Conservation (phyloP, 192 early-diverging fungal genomes). For the Mortierella alpina region DNA sequence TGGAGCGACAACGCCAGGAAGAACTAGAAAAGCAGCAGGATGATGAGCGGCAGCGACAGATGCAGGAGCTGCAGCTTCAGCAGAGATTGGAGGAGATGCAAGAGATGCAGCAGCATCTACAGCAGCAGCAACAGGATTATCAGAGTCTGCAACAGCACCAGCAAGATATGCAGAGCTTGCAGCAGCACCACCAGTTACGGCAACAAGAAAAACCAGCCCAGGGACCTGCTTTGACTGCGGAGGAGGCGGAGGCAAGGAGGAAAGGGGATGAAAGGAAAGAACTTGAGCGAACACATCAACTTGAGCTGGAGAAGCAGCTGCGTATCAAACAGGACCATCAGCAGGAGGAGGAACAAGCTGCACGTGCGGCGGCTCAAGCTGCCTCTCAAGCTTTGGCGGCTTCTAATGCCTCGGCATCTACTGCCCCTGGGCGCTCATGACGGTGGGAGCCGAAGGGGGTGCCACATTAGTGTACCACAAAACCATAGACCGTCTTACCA, state of each 20-base stretch:
- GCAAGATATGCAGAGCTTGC: neutral
- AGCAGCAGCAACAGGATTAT: constrained; percentile 4
- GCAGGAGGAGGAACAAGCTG: neutral
- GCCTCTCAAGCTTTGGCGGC: neutral
- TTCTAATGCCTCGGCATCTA: no score
- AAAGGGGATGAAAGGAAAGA: constrained; percentile 15
- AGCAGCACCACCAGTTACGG: constrained; percentile 1
- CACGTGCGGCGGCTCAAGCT: neutral
- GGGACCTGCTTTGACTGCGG: constrained; percentile 9
- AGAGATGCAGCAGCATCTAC: constrained; percentile 6
- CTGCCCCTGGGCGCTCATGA: no score
- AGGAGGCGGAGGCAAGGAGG: constrained; percentile 6
- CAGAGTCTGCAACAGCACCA: neutral
- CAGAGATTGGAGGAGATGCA: constrained; percentile 22
- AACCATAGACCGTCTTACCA: no score
- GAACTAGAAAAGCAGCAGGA: constrained; percentile 17
- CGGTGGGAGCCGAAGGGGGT: no score
- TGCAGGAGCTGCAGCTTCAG: constrained; percentile 22
- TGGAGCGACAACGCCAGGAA: constrained; percentile 34
- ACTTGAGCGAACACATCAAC: constrained; percentile 21
- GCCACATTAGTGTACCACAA: no score
- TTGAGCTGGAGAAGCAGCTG: constrained; percentile 40
- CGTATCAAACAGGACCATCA: constrained; percentile 26
- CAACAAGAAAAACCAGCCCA: neutral
- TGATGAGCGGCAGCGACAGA: constrained; percentile 17